Percentiles rank a stretch among this genome's conserved stretches.
phyloP scores from a whole-genome alignment of 2,329 filamentous ascomycete genomes.

The Xylaria sp. region DNA sequence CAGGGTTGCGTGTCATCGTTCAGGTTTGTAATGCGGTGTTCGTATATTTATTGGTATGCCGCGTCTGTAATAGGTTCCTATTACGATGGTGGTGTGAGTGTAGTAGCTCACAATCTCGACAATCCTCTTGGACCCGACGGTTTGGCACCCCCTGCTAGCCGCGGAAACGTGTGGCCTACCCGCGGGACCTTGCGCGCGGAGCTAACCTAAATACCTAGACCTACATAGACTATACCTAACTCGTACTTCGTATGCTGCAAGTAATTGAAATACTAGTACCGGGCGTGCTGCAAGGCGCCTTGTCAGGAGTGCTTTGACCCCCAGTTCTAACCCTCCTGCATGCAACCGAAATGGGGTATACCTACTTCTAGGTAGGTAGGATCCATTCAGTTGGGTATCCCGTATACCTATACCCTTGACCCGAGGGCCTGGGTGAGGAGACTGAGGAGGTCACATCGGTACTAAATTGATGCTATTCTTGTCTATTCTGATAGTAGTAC shows the following conservation, averaged over 20 bases:
- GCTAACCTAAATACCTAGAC: neutral
- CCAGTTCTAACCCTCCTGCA: slow-evolving; percentile 3
- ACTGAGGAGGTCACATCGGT: neutral
- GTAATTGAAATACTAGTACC: neutral
- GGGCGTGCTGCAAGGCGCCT: neutral
- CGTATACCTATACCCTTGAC: neutral
- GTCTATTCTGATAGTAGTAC: neutral
- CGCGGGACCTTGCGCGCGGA: neutral
- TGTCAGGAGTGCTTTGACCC: neutral
- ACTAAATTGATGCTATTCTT: neutral
- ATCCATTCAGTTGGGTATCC: slow-evolving; percentile 1
- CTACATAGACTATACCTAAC: too few species aligned
- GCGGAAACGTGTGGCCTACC: neutral
- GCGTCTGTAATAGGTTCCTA: neutral
- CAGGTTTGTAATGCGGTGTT: slow-evolving; percentile 13
- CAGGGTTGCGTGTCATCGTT: neutral
- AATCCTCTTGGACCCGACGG: slow-evolving; percentile 7
- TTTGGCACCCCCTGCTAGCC: slow-evolving; percentile 19
- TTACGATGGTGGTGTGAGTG: neutral
- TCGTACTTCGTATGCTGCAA: too few species aligned
- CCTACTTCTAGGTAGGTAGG: too few species aligned
- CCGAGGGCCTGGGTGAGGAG: slow-evolving; percentile 16
- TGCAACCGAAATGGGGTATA: neutral
- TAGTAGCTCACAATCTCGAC: neutral
- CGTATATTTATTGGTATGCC: slow-evolving; percentile 12